Evolutionary conservation across 1,284 basidiomycete species (phyloP), one percentile per base, ranked within the genome.

Genomic region (Puccinia horiana): DNA sequence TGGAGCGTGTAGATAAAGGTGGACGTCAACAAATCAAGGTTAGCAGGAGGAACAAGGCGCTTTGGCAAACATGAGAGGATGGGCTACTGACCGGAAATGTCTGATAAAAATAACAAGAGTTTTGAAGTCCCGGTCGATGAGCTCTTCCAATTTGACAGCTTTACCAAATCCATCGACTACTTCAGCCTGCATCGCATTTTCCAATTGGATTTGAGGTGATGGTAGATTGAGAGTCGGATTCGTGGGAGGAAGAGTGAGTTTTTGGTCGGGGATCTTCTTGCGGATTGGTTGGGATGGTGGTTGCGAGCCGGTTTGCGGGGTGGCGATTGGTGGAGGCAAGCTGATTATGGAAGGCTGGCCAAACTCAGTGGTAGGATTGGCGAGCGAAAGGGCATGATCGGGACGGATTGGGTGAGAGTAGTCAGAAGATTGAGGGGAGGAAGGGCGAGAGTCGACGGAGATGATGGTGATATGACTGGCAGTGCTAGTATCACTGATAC

Each of bases 21-120:
- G 29, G 69, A 11, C n/a, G 23, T 44, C 69, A 72, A 72, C 37
- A 49, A 26, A 18, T 72, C 40, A 42, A 12, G n/a, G 40, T 44
- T 18, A 44, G 29, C 9, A 52, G 18, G 6, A n/a, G 29, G 37
- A 73, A 4, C 4, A 3, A 44, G 18, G 44, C 9, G 40, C 6
- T 70, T 11, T 42, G 8, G 20, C 8, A 73, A n/a, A n/a, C 4
- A 42, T 23, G 26, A 32, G n/a, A 37, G 32, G n/a, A 18, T 16
- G 37, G 40, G 18, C 8, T 4, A 52, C 61, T 52, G 26, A 79
- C 76, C 76, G n/a, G 40, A 79, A 79, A 37, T 79, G 76, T n/a
- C 76, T 14, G 42, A 79, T 67, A 26, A 79, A 79, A n/a, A 79
- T 79, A 1, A 70, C 76, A 5, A 79, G 32, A n/a, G 76, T 79